Percentiles rank a stretch among this genome's conserved stretches.
Evolutionary conservation across 345 rosid species (phyloP).

Genomic region (Populus tremula): DNA sequence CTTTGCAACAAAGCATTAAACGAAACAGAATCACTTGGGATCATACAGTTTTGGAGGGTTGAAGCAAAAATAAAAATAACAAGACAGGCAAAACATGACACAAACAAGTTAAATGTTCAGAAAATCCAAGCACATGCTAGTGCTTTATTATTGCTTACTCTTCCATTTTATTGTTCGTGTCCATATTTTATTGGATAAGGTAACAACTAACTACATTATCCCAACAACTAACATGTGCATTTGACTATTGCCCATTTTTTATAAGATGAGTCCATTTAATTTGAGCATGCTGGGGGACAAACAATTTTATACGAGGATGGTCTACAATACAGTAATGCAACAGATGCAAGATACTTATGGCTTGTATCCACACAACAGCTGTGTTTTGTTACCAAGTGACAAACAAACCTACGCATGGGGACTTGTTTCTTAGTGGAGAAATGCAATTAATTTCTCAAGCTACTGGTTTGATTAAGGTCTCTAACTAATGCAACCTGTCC

Average conservation of each 20-base stretch:
- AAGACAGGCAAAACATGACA: constrained; percentile 1
- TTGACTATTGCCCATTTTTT: constrained; percentile 10
- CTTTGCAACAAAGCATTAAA: background rate
- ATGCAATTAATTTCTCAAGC: background rate
- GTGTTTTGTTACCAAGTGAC: background rate
- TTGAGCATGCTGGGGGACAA: background rate
- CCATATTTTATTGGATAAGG: background rate
- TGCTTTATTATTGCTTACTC: background rate
- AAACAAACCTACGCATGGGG: background rate
- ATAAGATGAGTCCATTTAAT: too few species aligned
- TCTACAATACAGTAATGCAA: background rate
- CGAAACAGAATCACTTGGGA: background rate
- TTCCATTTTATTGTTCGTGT: background rate
- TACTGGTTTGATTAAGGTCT: background rate
- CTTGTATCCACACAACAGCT: constrained; percentile 7
- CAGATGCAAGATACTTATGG: background rate
- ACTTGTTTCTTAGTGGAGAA: background rate
- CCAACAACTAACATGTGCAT: constrained; percentile 7
- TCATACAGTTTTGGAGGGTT: background rate
- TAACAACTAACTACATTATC: background rate
- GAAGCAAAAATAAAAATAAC: background rate
- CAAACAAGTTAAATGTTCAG: background rate
- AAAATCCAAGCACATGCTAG: constrained; percentile 16
- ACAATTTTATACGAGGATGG: background rate
- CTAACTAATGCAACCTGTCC: background rate